A percentile compares a stretch with the other conserved stretches of the same genome.
These are phyloP conservation scores for Pseudozyma tsukubaensis DNA, from an alignment of 1,284 basidiomycete genomes.

Conservation along the genomic window DNA sequence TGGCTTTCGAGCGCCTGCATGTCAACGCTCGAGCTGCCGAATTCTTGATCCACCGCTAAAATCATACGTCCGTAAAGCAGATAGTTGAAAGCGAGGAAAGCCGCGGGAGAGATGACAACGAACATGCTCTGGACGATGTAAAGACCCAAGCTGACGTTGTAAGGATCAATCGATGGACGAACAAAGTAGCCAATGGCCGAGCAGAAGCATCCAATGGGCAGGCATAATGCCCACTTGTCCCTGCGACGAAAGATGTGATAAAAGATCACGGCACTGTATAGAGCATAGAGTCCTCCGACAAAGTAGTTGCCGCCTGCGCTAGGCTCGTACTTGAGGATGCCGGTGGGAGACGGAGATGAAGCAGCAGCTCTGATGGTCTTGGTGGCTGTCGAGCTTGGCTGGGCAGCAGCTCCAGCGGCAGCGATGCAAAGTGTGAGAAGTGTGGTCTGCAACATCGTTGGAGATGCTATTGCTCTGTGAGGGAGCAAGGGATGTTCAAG, in stretches of 20 bases:
- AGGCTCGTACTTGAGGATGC: slow-evolving; percentile 48
- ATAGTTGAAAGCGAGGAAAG: slow-evolving; percentile 61
- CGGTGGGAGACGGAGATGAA: slow-evolving; percentile 2
- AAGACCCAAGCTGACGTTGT: slow-evolving; percentile 24
- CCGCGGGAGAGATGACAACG: slow-evolving; percentile 53
- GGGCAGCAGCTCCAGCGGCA: background rate
- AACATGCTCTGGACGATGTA: slow-evolving; percentile 52
- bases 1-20: slow-evolving; percentile 26
- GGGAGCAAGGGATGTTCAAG: too few species aligned
- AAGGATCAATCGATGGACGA: slow-evolving; percentile 28
- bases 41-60: slow-evolving; percentile 36
- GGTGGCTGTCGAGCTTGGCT: background rate
- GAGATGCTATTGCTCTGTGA: background rate
- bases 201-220: slow-evolving; percentile 51
- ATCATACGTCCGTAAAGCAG: slow-evolving; percentile 54
- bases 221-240: slow-evolving; percentile 52
- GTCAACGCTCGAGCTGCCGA: slow-evolving; percentile 24
- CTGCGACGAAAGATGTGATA: slow-evolving; percentile 26
- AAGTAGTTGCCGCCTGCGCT: slow-evolving; percentile 41
- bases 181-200: slow-evolving; percentile 44
- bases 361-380: slow-evolving; percentile 1
- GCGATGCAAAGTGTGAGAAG: background rate
- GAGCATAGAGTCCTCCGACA: slow-evolving; percentile 33
- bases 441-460: background rate
- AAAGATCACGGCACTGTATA: slow-evolving; percentile 26